These are phyloP conservation scores for Exophiala dermatitidis DNA, from an alignment of 2,329 filamentous ascomycete species.

Conservation along the genomic window DNA sequence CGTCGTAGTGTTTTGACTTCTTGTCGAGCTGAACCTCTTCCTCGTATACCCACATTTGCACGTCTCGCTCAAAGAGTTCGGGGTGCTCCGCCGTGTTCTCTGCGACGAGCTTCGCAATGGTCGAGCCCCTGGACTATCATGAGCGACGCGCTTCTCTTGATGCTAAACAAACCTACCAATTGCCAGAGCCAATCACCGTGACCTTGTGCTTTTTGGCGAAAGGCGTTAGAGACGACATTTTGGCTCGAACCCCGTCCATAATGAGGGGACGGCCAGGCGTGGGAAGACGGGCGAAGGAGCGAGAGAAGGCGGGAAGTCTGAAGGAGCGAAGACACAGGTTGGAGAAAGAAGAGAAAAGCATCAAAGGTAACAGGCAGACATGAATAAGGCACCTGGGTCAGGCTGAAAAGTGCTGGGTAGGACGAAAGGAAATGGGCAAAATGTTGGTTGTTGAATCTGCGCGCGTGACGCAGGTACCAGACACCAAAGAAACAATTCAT, in stretches of 20 bases:
- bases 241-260: constrained; percentile 23
- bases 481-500: background rate
- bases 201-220: constrained; percentile 77
- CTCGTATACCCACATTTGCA: constrained; percentile 99
- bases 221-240: constrained; percentile 45
- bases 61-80: constrained; percentile 74
- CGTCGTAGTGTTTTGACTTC: constrained; percentile 65
- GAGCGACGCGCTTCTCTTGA: background rate
- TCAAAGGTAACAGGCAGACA: constrained; percentile 6
- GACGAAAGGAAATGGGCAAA: constrained; percentile 14
- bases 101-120: constrained; percentile 92
- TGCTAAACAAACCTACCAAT: constrained; percentile 58
- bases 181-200: constrained; percentile 88
- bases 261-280: constrained; percentile 2
- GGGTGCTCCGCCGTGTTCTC: constrained; percentile 77
- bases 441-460: constrained; percentile 23
- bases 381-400: background rate
- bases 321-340: constrained; percentile 12
- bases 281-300: background rate
- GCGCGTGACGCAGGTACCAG: constrained; percentile 21
- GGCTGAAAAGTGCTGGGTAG: constrained; percentile 12
- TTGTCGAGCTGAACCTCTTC: constrained; percentile 72
- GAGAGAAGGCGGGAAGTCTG: constrained; percentile 8
- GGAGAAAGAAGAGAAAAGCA: constrained; percentile 15
- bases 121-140: constrained; percentile 64